Percentiles rank a stretch among this genome's conserved stretches.
These are phyloP conservation scores for Russula lepida DNA, from an alignment of 768 basidiomycete genomes.

Conservation along the genomic window DNA sequence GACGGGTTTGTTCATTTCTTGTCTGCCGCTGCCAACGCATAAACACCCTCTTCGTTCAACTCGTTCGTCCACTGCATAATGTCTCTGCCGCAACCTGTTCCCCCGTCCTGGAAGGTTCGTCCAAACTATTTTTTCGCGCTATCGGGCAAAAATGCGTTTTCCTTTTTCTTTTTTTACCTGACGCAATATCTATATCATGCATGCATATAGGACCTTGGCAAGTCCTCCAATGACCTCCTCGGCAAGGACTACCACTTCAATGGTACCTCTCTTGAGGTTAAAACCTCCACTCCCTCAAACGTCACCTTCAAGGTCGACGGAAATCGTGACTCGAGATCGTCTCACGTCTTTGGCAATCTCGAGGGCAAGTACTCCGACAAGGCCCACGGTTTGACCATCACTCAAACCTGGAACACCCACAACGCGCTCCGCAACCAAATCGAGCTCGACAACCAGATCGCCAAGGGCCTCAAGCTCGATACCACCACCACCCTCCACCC, in stretches of 20 bases:
- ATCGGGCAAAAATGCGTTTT: not conserved
- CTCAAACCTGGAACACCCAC: slow-evolving; percentile 90
- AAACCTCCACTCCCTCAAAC: slow-evolving; percentile 81
- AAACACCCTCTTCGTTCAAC: not conserved
- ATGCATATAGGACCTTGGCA: slow-evolving; percentile 79
- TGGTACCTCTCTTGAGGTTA: slow-evolving; percentile 68
- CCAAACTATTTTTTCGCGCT: not conserved
- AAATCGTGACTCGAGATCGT: slow-evolving; percentile 63
- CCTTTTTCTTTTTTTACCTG: not conserved
- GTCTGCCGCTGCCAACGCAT: slow-evolving; percentile 24
- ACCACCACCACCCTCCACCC: slow-evolving; percentile 75
- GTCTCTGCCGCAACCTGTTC: slow-evolving; percentile 93
- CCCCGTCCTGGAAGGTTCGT: slow-evolving; percentile 91
- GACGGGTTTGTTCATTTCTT: slow-evolving; percentile 14
- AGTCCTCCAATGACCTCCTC: slow-evolving; percentile 93
- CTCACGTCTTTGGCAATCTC: slow-evolving; percentile 76
- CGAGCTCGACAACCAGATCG: slow-evolving; percentile 95
- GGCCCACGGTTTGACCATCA: slow-evolving; percentile 89
- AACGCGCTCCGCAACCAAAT: slow-evolving; percentile 88
- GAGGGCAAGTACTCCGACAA: slow-evolving; percentile 92
- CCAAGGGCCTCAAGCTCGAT: slow-evolving; percentile 96
- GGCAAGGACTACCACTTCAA: slow-evolving; percentile 86
- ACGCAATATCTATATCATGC: not conserved
- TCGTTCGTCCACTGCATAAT: slow-evolving; percentile 32
- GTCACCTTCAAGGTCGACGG: slow-evolving; percentile 94